Evolutionary conservation across 2,329 filamentous ascomycete species (phyloP), one percentile per base, ranked within the genome.

Genomic region (Verticillium nubilum): DNA sequence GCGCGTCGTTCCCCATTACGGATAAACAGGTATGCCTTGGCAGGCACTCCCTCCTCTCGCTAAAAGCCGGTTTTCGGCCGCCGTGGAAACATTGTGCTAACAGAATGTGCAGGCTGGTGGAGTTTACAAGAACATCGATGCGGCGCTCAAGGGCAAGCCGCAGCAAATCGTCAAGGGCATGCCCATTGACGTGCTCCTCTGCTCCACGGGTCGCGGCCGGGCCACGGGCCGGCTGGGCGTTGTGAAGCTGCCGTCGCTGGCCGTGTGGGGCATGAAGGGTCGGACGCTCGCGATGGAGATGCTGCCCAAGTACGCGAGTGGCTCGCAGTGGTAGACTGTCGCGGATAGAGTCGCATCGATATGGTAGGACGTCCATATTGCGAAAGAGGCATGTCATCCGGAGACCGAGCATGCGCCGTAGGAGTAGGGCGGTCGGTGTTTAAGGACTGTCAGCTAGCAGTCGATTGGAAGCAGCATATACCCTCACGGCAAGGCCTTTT

Each of bases 1-100:
- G 76, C 26, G 78, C 83, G 5, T 83, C 83, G 1, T 86, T 86
- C 66, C 80, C 87, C 72, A 78, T 83, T 59, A 84, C 85, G 0
- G 86, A 83, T 60, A 81, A 82, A 64, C 82, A 84, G 68, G 77
- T 77, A 59, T 66, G 73, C 66, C 19, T 23, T 29, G 9, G 23
- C 47, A 19, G 29, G 29, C 58, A 31, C 27, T 29, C 28, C 26
- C 31, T 56, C 33, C 42, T 28, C 52, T 57, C 25, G 42, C 42
- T 50, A 9, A 50, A 50, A 50, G 19, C 42, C 42, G 42, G 42
- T 50, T 50, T 50, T 13, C 42, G 6, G 42, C 23, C 27, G 33
- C 28, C 6, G 1, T 19, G 4, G 2, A 10, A 33, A 35, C 33
- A 4, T 26, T 42, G 33, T n/a, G 26, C 54, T 62, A 10, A 63